Evolutionary conservation across 1,139 yeast species (phyloP).

Genomic region (Pichia sp.): DNA sequence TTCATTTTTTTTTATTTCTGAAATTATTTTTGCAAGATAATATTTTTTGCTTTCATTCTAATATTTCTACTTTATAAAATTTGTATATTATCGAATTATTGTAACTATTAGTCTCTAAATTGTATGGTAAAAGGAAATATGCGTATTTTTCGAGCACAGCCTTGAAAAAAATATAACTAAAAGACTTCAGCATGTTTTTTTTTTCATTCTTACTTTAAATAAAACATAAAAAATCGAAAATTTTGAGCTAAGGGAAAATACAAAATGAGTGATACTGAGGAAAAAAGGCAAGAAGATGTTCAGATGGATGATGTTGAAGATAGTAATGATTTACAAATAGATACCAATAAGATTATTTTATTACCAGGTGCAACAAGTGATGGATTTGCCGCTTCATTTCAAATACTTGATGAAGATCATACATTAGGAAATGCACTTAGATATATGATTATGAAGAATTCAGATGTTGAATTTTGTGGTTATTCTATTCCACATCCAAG

Average conservation of each 20-base stretch:
- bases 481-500: conserved; percentile 99
- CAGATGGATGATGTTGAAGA: conserved; percentile 3
- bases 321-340: conserved; percentile 4
- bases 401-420: conserved; percentile 87
- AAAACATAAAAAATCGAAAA: not conserved
- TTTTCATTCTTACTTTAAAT: not conserved
- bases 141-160: too few relatives aligned
- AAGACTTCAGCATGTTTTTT: too few relatives aligned
- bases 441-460: conserved; percentile 93
- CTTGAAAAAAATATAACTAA: too few relatives aligned
- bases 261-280: conserved; percentile 3
- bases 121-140: too few relatives aligned
- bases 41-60: too few relatives aligned
- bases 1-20: too few relatives aligned
- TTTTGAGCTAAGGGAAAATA: not conserved
- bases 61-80: too few relatives aligned
- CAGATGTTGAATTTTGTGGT: conserved; percentile 96
- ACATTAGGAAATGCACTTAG: conserved; percentile 91
- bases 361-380: conserved; percentile 93
- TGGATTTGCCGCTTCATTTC: conserved; percentile 93
- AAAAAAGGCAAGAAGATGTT: not conserved
- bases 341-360: conserved; percentile 37
- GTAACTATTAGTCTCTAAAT: too few relatives aligned
- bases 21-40: too few relatives aligned
- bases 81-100: too few relatives aligned